Percentiles rank a stretch among this genome's conserved stretches.
Evolutionary conservation across 1,284 basidiomycete genomes (phyloP).

Genomic region (Malassezia sp.): DNA sequence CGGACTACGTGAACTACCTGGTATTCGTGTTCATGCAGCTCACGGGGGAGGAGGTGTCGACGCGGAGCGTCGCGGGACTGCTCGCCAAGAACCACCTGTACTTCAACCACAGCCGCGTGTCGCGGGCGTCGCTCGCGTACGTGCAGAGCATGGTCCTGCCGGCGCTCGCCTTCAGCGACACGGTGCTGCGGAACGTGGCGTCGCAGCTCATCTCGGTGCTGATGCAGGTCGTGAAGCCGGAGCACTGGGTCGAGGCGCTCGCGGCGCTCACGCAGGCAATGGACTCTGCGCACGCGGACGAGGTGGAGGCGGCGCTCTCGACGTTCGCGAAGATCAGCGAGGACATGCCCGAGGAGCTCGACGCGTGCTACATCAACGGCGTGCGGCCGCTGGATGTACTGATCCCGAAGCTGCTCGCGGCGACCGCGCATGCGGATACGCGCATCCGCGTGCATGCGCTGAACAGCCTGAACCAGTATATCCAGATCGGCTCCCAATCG

Average conservation of each 20-base stretch:
- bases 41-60: conserved; percentile 72
- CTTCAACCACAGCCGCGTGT: conserved; percentile 31
- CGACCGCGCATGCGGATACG: conserved; percentile 61
- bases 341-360: conserved; percentile 89
- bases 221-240: conserved; percentile 38
- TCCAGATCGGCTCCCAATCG: conserved; percentile 61
- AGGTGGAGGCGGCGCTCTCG: conserved; percentile 67
- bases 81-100: conserved; percentile 82
- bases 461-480: conserved; percentile 84
- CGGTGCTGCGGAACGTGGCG: conserved; percentile 43
- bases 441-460: conserved; percentile 89
- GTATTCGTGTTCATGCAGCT: conserved; percentile 74
- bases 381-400: conserved; percentile 41
- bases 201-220: conserved; percentile 44
- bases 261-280: conserved; percentile 34
- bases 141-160: conserved; percentile 42
- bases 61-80: conserved; percentile 88
- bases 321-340: conserved; percentile 91
- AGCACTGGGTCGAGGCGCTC: conserved; percentile 39
- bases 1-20: conserved; percentile 79
- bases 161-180: conserved; percentile 33
- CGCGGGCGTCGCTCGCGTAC: conserved; percentile 36
- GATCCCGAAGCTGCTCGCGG: conserved; percentile 72
- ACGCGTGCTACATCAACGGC: conserved; percentile 67
- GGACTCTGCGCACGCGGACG: conserved; percentile 27